These are phyloP conservation scores for Colletotrichum lupini DNA, from an alignment of 2,329 filamentous ascomycete genomes.

Conservation along the genomic window DNA sequence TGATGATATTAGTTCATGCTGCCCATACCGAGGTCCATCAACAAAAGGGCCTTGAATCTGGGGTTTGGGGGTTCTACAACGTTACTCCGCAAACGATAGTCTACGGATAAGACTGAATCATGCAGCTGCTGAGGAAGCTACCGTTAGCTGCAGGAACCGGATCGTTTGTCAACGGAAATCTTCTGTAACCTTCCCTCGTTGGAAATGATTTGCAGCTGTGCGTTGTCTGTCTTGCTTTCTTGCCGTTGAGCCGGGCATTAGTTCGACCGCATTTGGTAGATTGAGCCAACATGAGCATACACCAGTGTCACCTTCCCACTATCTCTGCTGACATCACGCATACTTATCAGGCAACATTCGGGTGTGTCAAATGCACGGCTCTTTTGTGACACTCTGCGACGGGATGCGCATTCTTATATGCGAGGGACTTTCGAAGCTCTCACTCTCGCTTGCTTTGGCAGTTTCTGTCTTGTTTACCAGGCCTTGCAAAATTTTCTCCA, in stretches of 20 bases:
- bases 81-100: not conserved
- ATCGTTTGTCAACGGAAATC: not conserved
- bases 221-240: not conserved
- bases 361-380: not conserved
- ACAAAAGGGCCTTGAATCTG: not conserved
- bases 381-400: not conserved
- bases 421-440: not conserved
- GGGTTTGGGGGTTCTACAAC: constrained; percentile 3
- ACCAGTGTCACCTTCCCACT: not conserved
- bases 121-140: not conserved
- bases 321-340: not conserved
- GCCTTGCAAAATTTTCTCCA: not conserved
- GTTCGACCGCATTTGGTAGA: too few species aligned
- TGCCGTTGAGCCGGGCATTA: not conserved
- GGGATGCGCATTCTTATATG: not conserved
- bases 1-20: constrained; percentile 19
- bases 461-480: not conserved
- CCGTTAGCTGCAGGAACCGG: not conserved
- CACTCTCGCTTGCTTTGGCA: not conserved
- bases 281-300: not conserved
- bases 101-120: not conserved
- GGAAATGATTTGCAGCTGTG: not conserved
- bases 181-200: constrained; percentile 7
- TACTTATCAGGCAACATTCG: not conserved
- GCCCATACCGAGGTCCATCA: constrained; percentile 18